Conservation (phyloP, 2,329 filamentous ascomycete genomes). For the Ophiocordyceps polyrhachis-furcata region DNA sequence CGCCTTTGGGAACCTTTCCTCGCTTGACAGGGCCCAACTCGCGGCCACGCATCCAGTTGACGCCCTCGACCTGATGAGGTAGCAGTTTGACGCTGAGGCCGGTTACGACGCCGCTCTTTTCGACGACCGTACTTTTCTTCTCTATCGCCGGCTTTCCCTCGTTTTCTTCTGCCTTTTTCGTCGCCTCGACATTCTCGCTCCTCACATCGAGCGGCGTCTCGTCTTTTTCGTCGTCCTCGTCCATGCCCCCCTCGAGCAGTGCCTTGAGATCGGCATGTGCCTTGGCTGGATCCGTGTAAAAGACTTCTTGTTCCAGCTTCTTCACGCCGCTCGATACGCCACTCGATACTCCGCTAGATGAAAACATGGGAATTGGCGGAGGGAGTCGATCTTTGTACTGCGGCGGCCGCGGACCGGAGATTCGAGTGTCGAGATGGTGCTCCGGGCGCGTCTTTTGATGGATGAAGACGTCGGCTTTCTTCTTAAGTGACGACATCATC, state of each 20-base stretch:
- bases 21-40: constrained; percentile 75
- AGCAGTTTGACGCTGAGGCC: constrained; percentile 77
- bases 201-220: constrained; percentile 5
- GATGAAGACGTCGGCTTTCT: constrained; percentile 36
- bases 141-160: constrained; percentile 7
- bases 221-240: constrained; percentile 46
- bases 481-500: constrained; percentile 31
- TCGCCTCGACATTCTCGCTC: not conserved
- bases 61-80: constrained; percentile 84
- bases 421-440: constrained; percentile 32
- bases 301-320: constrained; percentile 22
- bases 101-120: constrained; percentile 39
- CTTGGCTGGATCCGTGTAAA: constrained; percentile 53
- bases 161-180: not conserved
- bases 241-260: constrained; percentile 63
- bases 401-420: constrained; percentile 28
- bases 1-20: constrained; percentile 68
- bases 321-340: constrained; percentile 2
- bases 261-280: constrained; percentile 64
- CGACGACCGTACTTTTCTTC: constrained; percentile 5
- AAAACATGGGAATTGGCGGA: constrained; percentile 27
- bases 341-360: constrained; percentile 14
- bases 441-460: constrained; percentile 36
- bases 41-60: constrained; percentile 87
- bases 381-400: constrained; percentile 27